Percentiles rank a stretch among this genome's conserved stretches.
phyloP scores from a whole-genome alignment of 176 grass and related monocot genomes.

The Lolium perenne region DNA sequence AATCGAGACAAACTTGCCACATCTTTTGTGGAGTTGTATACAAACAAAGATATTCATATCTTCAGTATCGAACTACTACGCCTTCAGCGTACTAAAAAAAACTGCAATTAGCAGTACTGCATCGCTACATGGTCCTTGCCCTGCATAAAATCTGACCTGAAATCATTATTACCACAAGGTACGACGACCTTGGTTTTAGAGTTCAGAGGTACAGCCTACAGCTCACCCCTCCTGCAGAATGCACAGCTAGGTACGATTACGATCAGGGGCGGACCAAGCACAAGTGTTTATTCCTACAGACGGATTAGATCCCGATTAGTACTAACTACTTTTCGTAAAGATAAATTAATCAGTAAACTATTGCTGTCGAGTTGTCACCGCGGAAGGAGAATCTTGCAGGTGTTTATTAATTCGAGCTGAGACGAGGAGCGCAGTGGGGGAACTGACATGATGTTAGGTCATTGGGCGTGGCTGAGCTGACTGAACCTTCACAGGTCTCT shows the following conservation, averaged over 20 bases:
- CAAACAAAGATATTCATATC: no score
- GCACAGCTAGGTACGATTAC: background rate
- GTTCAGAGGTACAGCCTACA: background rate
- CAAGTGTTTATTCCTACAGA: background rate
- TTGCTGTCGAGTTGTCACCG: background rate
- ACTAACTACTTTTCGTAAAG: background rate
- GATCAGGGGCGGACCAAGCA: background rate
- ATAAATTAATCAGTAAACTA: no score
- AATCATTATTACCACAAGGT: conserved; percentile 18
- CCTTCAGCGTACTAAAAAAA: no score
- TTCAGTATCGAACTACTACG: no score
- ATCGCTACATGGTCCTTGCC: background rate
- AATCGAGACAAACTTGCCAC: no score
- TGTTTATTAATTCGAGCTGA: background rate
- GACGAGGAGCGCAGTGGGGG: background rate
- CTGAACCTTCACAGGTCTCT: conserved; percentile 29
- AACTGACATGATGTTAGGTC: background rate
- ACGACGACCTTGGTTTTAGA: background rate
- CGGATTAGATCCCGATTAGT: background rate
- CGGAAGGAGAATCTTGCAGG: background rate
- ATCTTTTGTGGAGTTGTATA: no score
- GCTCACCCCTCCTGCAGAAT: background rate
- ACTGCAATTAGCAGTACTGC: conserved; percentile 14
- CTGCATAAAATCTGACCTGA: conserved; percentile 3
- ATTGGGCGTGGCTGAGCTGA: conserved; percentile 25